Evolutionary conservation across 768 basidiomycete species (phyloP).

Genomic region (Phylloporus sp.): DNA sequence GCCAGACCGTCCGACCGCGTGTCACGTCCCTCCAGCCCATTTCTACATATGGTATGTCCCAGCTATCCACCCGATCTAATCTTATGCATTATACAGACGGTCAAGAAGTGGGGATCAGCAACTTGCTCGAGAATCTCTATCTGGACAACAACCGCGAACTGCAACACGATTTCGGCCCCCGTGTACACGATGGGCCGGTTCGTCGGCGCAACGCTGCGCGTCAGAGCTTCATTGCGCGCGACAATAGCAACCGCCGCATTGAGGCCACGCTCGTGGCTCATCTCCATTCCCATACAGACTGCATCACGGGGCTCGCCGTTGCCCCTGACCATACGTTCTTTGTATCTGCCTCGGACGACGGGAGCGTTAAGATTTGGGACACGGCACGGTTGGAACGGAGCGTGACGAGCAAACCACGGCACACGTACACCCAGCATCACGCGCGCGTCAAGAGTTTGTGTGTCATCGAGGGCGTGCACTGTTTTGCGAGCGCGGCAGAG

Average conservation of each 20-base stretch:
- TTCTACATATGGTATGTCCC: conserved; percentile 63
- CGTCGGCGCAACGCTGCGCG: conserved; percentile 71
- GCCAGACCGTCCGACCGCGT: conserved; percentile 44
- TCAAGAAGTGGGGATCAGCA: conserved; percentile 84
- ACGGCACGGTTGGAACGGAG: conserved; percentile 91
- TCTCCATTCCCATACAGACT: conserved; percentile 75
- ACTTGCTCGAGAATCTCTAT: conserved; percentile 85
- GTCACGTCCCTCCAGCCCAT: conserved; percentile 54
- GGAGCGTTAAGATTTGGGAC: conserved; percentile 91
- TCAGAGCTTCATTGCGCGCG: conserved; percentile 62
- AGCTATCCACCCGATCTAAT: background rate
- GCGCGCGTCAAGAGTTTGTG: conserved; percentile 66
- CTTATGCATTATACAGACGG: conserved; percentile 52
- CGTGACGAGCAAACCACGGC: conserved; percentile 78
- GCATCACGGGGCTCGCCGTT: conserved; percentile 75
- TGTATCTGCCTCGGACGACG: conserved; percentile 89
- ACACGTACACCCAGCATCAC: conserved; percentile 69
- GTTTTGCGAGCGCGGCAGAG: conserved; percentile 82
- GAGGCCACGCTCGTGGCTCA: conserved; percentile 84
- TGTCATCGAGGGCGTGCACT: conserved; percentile 80
- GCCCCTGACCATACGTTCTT: conserved; percentile 96
- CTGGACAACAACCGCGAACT: conserved; percentile 82
- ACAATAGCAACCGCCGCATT: conserved; percentile 51
- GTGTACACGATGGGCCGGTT: conserved; percentile 74
- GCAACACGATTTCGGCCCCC: conserved; percentile 88